Conservation (phyloP, 176 grass and related monocot genomes). For the Saccharum spontaneum region DNA sequence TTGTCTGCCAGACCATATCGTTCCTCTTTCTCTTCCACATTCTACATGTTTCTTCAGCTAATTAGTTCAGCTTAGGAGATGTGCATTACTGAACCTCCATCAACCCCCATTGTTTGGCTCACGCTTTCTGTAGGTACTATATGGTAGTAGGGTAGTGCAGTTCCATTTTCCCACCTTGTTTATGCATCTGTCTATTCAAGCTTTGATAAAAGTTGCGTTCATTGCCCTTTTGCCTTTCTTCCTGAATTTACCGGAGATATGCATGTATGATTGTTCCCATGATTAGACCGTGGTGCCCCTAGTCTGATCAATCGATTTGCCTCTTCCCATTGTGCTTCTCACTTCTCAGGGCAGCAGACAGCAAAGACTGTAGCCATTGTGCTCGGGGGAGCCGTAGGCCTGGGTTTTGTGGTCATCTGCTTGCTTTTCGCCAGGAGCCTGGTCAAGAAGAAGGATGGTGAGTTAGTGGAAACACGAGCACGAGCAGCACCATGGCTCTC, state of each 20-base stretch:
- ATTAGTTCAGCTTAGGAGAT: slow-evolving; percentile 1
- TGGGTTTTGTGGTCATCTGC: slow-evolving; percentile 94
- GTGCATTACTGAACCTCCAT: slow-evolving; percentile 5
- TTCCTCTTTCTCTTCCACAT: neutral
- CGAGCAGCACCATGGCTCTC: neutral
- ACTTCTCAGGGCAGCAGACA: slow-evolving; percentile 80
- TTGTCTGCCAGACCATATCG: neutral
- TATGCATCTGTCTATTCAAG: slow-evolving; percentile 38
- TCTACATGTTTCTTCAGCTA: neutral
- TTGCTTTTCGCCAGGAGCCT: slow-evolving; percentile 84
- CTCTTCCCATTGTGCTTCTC: slow-evolving; percentile 31
- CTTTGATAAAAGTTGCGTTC: slow-evolving; percentile 45
- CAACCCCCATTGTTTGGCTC: neutral
- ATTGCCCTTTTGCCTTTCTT: slow-evolving; percentile 27
- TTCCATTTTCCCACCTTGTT: slow-evolving; percentile 25
- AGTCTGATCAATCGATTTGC: slow-evolving; percentile 33
- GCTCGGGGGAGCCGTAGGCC: slow-evolving; percentile 75
- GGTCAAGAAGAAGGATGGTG: slow-evolving; percentile 92
- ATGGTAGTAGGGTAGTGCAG: slow-evolving; percentile 16
- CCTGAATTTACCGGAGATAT: slow-evolving; percentile 37
- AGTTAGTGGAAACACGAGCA: slow-evolving; percentile 28
- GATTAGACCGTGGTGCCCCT: slow-evolving; percentile 27
- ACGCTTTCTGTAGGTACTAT: slow-evolving; percentile 20
- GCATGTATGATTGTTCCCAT: slow-evolving; percentile 39
- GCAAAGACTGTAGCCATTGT: slow-evolving; percentile 96